phyloP scores from a whole-genome alignment of 2,329 filamentous ascomycete genomes.

The Nemania sp. region DNA sequence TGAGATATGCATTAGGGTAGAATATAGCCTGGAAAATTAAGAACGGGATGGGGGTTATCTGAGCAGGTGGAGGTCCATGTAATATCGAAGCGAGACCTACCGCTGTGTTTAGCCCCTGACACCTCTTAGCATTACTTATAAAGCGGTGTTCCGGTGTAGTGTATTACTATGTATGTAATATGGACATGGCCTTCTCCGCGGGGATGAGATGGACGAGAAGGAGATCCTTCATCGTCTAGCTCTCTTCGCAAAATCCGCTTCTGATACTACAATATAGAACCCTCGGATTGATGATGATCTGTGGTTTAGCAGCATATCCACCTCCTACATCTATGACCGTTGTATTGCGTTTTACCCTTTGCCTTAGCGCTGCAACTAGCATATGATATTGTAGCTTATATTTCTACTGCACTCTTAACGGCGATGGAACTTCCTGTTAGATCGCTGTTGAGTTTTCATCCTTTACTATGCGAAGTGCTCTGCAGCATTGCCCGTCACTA shows the following conservation, averaged over 20 bases:
- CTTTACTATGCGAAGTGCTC: too few species aligned
- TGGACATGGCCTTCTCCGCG: background rate
- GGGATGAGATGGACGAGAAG: constrained; percentile 9
- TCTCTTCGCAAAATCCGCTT: background rate
- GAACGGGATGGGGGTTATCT: background rate
- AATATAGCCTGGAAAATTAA: background rate
- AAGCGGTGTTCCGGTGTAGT: constrained; percentile 13
- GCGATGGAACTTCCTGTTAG: too few species aligned
- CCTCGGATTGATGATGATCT: background rate
- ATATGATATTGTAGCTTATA: too few species aligned
- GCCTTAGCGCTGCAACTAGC: too few species aligned
- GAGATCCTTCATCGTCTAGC: constrained; percentile 7
- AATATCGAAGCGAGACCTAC: background rate
- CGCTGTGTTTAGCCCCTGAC: background rate
- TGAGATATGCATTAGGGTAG: constrained; percentile 57
- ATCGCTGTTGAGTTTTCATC: too few species aligned
- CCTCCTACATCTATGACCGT: background rate
- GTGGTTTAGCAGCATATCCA: background rate
- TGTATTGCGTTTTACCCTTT: too few species aligned
- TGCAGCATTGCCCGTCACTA: too few species aligned
- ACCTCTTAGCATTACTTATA: constrained; percentile 3
- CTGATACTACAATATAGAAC: background rate
- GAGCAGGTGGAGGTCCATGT: background rate
- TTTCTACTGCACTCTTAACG: too few species aligned
- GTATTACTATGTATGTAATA: constrained; percentile 36